phyloP scores from a whole-genome alignment of 2,329 filamentous ascomycete genomes.

The Tolypocladium nubicola region DNA sequence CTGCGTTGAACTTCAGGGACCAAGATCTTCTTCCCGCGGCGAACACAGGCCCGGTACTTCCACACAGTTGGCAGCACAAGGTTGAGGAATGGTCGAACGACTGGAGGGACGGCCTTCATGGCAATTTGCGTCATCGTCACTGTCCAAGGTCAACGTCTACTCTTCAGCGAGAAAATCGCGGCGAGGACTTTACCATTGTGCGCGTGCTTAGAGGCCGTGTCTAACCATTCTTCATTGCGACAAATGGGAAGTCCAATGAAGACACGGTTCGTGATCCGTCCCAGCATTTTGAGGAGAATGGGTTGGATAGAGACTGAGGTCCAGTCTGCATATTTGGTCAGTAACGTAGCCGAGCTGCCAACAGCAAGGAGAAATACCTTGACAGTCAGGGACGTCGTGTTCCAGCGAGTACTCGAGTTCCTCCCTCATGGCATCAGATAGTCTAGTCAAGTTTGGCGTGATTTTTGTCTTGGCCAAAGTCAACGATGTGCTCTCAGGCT shows the following conservation, averaged over 20 bases:
- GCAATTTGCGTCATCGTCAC: slow-evolving; percentile 6
- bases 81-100: slow-evolving; percentile 2
- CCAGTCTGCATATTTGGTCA: slow-evolving; percentile 1
- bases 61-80: slow-evolving; percentile 1
- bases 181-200: slow-evolving; percentile 1
- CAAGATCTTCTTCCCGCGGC: slow-evolving; percentile 1
- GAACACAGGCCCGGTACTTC: slow-evolving; percentile 1
- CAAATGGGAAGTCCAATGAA: slow-evolving; percentile 4
- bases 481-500: neutral
- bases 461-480: slow-evolving; percentile 1
- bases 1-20: slow-evolving; percentile 2
- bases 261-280: slow-evolving; percentile 3
- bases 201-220: neutral
- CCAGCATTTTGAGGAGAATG: slow-evolving; percentile 1
- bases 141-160: neutral
- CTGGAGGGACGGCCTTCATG: slow-evolving; percentile 3
- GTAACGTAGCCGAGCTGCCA: neutral
- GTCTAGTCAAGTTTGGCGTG: slow-evolving; percentile 3
- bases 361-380: slow-evolving; percentile 1
- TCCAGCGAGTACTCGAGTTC: slow-evolving; percentile 3
- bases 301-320: slow-evolving; percentile 2
- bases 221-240: slow-evolving; percentile 4
- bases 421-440: slow-evolving; percentile 4
- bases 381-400: slow-evolving; percentile 2
- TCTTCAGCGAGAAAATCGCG: neutral